phyloP scores from a whole-genome alignment of 495 filamentous ascomycete species.

The Aspergillus affinis region DNA sequence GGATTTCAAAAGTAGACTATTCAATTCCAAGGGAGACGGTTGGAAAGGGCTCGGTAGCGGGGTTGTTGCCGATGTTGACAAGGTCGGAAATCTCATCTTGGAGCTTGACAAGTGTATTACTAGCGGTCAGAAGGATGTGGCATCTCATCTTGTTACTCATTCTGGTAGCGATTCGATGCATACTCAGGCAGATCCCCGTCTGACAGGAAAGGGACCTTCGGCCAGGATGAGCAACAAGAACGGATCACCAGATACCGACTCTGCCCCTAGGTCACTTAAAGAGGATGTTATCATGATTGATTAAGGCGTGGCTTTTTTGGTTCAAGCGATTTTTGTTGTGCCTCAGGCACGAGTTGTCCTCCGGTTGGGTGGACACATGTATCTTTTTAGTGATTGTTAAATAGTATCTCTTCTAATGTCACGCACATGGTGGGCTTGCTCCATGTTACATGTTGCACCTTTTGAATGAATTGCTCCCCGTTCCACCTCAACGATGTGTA shows the following conservation, averaged over 20 bases:
- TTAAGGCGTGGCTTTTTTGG: constrained; percentile 16
- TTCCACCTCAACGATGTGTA: not conserved
- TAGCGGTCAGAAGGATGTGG: not conserved
- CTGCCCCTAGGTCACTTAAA: constrained; percentile 8
- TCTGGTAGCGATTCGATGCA: not conserved
- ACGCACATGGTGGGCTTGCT: not conserved
- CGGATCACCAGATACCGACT: constrained; percentile 15
- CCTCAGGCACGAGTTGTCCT: not conserved
- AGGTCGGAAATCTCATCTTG: constrained; percentile 42
- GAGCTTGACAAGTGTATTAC: constrained; percentile 34
- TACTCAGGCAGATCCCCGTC: not conserved
- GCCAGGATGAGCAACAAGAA: constrained; percentile 8
- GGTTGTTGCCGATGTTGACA: constrained; percentile 36
- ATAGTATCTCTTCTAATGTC: not conserved
- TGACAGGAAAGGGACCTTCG: constrained; percentile 2
- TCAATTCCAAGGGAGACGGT: constrained; percentile 44
- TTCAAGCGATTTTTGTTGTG: not conserved
- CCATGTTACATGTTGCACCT: not conserved
- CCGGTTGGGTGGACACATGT: not conserved
- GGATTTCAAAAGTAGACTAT: constrained; percentile 33
- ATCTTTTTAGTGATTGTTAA: not conserved
- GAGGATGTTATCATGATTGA: constrained; percentile 45
- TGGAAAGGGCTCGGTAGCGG: constrained; percentile 52
- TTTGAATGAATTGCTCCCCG: not conserved
- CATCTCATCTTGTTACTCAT: not conserved